These are phyloP conservation scores for Diplodia scrobiculata DNA, from an alignment of 2,329 filamentous ascomycete genomes.

Conservation along the genomic window DNA sequence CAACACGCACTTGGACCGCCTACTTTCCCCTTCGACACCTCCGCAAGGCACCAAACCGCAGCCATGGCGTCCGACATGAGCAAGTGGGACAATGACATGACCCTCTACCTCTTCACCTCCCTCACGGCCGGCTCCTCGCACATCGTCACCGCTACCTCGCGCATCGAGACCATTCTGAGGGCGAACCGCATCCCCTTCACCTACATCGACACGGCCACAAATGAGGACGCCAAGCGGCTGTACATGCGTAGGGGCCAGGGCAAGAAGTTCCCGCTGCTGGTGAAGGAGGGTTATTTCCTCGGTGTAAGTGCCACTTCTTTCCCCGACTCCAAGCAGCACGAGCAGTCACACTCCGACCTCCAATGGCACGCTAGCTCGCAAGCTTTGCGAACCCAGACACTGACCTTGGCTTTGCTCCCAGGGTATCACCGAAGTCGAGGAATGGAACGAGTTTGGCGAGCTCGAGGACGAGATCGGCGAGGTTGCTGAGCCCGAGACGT, in stretches of 20 bases:
- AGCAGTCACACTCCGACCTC: not conserved
- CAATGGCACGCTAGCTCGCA: not conserved
- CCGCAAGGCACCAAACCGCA: not conserved
- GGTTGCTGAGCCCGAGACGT: constrained; percentile 45
- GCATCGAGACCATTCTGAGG: constrained; percentile 92
- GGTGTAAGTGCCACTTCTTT: constrained; percentile 63
- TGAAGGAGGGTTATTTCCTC: constrained; percentile 82
- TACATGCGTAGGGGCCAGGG: constrained; percentile 84
- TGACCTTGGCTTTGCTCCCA: constrained; percentile 43
- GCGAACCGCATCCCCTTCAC: constrained; percentile 94
- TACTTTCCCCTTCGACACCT: not conserved
- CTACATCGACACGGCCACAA: constrained; percentile 85
- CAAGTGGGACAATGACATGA: constrained; percentile 51
- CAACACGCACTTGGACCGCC: not conserved
- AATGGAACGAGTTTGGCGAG: constrained; percentile 99
- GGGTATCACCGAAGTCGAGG: constrained; percentile 93
- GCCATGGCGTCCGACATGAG: constrained; percentile 45
- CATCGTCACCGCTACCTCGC: constrained; percentile 92
- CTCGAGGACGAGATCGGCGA: constrained; percentile 76
- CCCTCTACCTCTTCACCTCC: constrained; percentile 92
- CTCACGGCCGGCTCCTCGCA: constrained; percentile 93
- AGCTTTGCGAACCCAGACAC: not conserved
- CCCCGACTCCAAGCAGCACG: not conserved
- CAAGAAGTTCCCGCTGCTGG: constrained; percentile 83
- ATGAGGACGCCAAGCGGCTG: constrained; percentile 83